These are phyloP conservation scores for Xylariaceae sp. DNA, from an alignment of 2,329 filamentous ascomycete species.

Conservation along the genomic window DNA sequence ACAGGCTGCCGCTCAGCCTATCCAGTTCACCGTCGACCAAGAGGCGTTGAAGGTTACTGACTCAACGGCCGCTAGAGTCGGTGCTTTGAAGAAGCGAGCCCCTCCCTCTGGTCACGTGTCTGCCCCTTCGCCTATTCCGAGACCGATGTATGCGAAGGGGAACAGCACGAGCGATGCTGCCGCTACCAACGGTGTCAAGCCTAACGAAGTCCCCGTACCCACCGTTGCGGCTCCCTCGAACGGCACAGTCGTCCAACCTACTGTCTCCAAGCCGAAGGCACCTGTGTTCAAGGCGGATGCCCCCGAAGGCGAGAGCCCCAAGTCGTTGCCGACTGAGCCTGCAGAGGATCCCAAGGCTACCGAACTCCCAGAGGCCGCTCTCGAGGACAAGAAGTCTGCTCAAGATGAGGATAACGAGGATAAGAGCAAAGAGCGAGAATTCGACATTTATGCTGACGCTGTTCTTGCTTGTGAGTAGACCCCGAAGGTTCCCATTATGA, in stretches of 20 bases:
- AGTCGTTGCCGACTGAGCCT: conserved; percentile 69
- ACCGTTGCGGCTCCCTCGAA: conserved; percentile 57
- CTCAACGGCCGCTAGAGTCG: conserved; percentile 63
- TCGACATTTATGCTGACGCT: conserved; percentile 92
- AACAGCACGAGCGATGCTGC: conserved; percentile 34
- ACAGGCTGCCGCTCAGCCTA: conserved; percentile 91
- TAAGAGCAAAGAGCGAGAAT: conserved; percentile 69
- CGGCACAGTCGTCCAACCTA: conserved; percentile 38
- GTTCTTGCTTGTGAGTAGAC: conserved; percentile 73
- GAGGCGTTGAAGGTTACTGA: conserved; percentile 86
- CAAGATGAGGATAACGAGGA: conserved; percentile 68
- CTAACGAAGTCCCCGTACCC: conserved; percentile 64
- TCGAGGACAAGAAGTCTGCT: conserved; percentile 43
- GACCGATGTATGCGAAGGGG: conserved; percentile 60
- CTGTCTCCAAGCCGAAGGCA: conserved; percentile 55
- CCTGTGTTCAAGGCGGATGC: conserved; percentile 71
- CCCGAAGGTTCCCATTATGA: not conserved
- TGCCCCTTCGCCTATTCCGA: conserved; percentile 55
- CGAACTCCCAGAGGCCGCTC: conserved; percentile 54
- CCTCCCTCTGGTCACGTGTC: conserved; percentile 53
- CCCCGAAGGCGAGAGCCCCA: conserved; percentile 73
- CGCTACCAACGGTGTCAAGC: no score
- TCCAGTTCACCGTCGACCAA: conserved; percentile 98
- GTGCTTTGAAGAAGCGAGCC: conserved; percentile 63
- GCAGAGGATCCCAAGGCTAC: conserved; percentile 56